A percentile compares a stretch with the other conserved stretches of the same genome.
Conservation (phyloP, 164 flowering plant genomes). For the Magnolia kwangsiensis region DNA sequence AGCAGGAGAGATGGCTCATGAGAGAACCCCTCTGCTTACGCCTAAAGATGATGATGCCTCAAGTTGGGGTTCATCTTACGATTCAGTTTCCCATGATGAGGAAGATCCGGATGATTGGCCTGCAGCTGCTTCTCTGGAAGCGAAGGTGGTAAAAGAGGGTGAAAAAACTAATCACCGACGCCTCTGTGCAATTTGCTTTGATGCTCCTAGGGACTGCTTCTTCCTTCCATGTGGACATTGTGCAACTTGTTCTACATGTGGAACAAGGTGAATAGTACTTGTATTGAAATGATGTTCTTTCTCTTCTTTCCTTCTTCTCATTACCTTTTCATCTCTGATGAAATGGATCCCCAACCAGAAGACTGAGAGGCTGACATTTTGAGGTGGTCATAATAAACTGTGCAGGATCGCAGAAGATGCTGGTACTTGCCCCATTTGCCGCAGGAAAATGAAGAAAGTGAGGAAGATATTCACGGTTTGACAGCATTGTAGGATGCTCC, state of each 20-base stretch:
- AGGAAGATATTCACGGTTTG: constrained; percentile 51
- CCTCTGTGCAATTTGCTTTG: constrained; percentile 79
- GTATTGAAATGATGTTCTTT: background rate
- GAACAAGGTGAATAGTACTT: constrained; percentile 47
- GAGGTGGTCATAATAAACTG: constrained; percentile 1
- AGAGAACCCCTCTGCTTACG: constrained; percentile 56
- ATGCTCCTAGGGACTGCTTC: constrained; percentile 85
- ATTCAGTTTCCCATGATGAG: constrained; percentile 56
- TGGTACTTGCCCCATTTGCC: constrained; percentile 54
- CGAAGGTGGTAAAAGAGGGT: constrained; percentile 38
- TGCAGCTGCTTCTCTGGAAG: constrained; percentile 27
- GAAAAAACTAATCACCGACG: constrained; percentile 44
- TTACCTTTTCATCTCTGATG: background rate
- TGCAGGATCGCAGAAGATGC: constrained; percentile 55
- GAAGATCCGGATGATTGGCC: constrained; percentile 43
- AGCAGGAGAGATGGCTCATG: constrained; percentile 26
- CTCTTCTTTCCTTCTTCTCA: background rate
- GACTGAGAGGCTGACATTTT: background rate
- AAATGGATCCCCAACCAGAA: background rate
- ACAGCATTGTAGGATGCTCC: constrained; percentile 2
- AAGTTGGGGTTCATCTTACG: constrained; percentile 80
- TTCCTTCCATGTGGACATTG: constrained; percentile 94
- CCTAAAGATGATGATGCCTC: constrained; percentile 63
- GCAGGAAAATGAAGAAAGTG: constrained; percentile 51
- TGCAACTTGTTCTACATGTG: constrained; percentile 82